These are phyloP conservation scores for Mitragyna speciosa DNA, from an alignment of 257 asterid species.

Conservation along the genomic window DNA sequence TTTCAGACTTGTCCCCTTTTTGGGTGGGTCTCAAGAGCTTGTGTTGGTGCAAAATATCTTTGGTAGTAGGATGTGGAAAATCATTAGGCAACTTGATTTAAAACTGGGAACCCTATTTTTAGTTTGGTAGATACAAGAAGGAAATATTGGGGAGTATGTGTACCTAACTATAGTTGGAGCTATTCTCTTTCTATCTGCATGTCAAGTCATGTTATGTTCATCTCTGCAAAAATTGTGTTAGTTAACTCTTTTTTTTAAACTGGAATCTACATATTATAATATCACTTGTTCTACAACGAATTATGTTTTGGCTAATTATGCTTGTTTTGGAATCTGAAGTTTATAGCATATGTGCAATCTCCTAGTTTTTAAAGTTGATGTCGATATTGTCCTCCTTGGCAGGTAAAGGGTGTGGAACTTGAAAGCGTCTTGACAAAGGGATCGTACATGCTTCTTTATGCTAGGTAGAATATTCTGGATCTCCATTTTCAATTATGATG, in stretches of 20 bases:
- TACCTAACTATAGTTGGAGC: background rate
- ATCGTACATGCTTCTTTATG: slow-evolving; percentile 86
- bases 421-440: slow-evolving; percentile 56
- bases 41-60: background rate
- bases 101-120: background rate
- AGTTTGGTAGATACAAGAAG: background rate
- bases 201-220: background rate
- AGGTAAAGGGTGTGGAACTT: slow-evolving; percentile 69
- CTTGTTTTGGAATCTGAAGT: background rate
- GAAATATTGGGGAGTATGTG: background rate
- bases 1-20: background rate
- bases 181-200: background rate
- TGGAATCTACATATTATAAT: background rate
- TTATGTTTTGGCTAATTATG: background rate
- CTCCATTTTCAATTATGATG: background rate
- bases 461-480: slow-evolving; percentile 47
- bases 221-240: background rate
- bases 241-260: background rate
- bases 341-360: background rate
- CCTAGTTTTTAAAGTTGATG: background rate
- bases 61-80: background rate
- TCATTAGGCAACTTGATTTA: background rate
- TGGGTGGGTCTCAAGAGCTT: background rate
- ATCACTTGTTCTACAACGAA: background rate
- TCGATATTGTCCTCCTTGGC: background rate